Base-by-base conservation (phyloP, 108 stramenopile species). In the Discostella stelligeroides region DNA sequence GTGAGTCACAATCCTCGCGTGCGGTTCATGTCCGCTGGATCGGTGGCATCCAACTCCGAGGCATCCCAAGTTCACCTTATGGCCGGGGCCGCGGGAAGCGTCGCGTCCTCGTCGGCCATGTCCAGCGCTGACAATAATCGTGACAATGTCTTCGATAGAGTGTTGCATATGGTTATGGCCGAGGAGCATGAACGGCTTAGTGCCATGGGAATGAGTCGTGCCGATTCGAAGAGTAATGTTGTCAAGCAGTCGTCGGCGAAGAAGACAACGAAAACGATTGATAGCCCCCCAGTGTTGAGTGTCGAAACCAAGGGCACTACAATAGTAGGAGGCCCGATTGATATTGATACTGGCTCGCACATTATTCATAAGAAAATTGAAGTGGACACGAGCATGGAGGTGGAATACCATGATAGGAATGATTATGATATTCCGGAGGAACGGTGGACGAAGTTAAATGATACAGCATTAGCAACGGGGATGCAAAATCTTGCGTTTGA, bases 91-190 rank as follows among this genome's bases (percentile, higher is more conserved):
- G 59, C 71, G 6, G 71, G 71, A 18, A 72, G 71, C 38, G 71
- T 72, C 34, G 71, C 61, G 2, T 72, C 71, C 20, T 68, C 68
- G 23, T 72, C 71, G 13, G 61, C 60, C 51, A 72, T 72, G 71
- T 72, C 71, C 14, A 55, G 53, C 71, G 50, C 40, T 11, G 47
- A 49, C 34, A 39, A 40, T 28, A n/a, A n/a, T n/a, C n/a, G n/a
- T n/a, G 71, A 72, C 18, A 72, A 72, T 29, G 60, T 72, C 14
- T 72, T 72, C 37, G 71, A 72, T 21, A 72, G 53, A 63, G 71
- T 72, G 13, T 54, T 72, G 13, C 49, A 63, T 18, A 43, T 43
- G 53, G 71, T 72, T 15, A 72, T 72, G 71, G 62, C 71, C 48
- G 71, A 72, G 53, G 71, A 72, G 27, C 49, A 56, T 47, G 61